Conservation (phyloP, 345 rosid species). For the Salix dunnii region DNA sequence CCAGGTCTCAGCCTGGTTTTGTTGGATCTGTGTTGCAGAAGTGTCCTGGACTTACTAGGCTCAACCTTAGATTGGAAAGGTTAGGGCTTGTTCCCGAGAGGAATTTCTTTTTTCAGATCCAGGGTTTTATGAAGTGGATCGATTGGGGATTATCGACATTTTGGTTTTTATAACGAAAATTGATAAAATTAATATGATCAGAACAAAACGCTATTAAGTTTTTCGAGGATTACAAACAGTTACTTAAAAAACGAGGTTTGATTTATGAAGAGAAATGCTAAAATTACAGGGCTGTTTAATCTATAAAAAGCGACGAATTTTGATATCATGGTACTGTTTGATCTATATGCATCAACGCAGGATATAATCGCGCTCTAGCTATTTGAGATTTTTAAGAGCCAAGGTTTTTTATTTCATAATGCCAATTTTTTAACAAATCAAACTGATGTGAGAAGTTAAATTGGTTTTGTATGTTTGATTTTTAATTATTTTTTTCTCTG, state of each 20-base stretch:
- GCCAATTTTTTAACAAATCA: neutral
- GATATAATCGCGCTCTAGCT: neutral
- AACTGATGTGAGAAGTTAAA: neutral
- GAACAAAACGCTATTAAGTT: neutral
- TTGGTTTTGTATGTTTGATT: neutral
- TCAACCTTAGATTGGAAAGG: slow-evolving; percentile 81
- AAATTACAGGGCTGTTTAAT: neutral
- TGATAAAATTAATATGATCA: neutral
- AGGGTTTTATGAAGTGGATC: slow-evolving; percentile 14
- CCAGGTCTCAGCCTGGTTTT: slow-evolving; percentile 59
- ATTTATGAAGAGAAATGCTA: neutral
- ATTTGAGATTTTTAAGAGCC: neutral
- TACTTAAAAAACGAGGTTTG: neutral
- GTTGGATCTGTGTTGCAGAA: slow-evolving; percentile 84
- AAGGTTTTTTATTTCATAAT: neutral
- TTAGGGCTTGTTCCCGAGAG: slow-evolving; percentile 31
- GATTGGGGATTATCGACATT: slow-evolving; percentile 3
- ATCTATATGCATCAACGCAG: neutral
- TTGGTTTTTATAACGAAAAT: neutral
- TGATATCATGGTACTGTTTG: slow-evolving; percentile 9
- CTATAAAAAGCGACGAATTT: neutral
- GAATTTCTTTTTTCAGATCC: slow-evolving; percentile 40
- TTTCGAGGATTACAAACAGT: neutral
- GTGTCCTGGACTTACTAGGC: slow-evolving; percentile 67
- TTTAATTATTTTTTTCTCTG: neutral